Evolutionary conservation across 345 rosid species (phyloP), one percentile per base, ranked within the genome.

Genomic region (Geranium rotundifolium): DNA sequence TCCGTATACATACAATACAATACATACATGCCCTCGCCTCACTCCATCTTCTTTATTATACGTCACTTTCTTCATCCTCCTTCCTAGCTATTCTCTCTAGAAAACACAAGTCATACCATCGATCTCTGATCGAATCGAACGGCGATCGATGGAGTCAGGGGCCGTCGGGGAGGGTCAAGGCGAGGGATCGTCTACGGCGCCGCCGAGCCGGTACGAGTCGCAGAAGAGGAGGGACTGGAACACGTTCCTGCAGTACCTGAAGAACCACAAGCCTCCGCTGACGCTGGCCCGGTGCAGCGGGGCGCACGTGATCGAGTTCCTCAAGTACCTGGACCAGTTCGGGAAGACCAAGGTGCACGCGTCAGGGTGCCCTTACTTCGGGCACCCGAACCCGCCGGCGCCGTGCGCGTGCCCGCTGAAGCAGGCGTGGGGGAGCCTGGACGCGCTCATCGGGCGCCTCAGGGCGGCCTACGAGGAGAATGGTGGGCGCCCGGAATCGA

Each of bases 361-460:
- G 60, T 57, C 69, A 19, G 77, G 74, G 2, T 83, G 88, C 65
- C 86, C 86, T 13, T 81, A 77, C 64, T 85, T 83, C 59, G 88
- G 88, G 0, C 77, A 83, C 69, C 80, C 81, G 15, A 81, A 70
- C 61, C 91, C 88, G 3, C 88, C 91, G 0, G 75, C 80, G 46
- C 85, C 88, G 10, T 85, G 91, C 29, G 68, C 83, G 4, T 85
- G 91, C 34, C 91, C 91, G 54, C 77, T 83, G 10, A 85, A 76
- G 59, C 91, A 85, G 58, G 91, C 91, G 1, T 85, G 91, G 88
- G 91, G 91, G 14, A 83, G 88, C 73, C 83, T 85, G 29, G 91
- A 85, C 62, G 91, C 91, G 64, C 68, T 85, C 72, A 81, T 85
- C 79, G 91, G 91, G 71, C 83, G 91, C 71, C 69, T 85, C 52